These are phyloP conservation scores for Uncinocarpus reesii DNA, from an alignment of 2,329 filamentous ascomycete species.

Conservation along the genomic window DNA sequence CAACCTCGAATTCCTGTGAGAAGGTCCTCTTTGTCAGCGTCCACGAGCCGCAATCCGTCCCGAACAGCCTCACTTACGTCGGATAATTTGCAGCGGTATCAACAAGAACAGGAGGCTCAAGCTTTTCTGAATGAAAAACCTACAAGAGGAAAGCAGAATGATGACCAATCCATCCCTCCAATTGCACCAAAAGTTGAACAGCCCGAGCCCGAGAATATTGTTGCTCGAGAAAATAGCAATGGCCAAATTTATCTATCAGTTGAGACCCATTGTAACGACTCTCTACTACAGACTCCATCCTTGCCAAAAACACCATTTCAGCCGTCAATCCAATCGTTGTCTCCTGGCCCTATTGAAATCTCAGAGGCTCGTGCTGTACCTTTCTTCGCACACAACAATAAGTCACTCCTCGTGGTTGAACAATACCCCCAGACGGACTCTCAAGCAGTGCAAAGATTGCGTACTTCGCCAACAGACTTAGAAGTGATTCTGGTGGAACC, in stretches of 20 bases:
- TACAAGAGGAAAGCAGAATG: neutral
- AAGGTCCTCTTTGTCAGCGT: conserved; percentile 39
- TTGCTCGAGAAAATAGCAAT: neutral
- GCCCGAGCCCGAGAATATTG: neutral
- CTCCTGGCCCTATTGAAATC: conserved; percentile 46
- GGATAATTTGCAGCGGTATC: conserved; percentile 24
- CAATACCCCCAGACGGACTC: conserved; percentile 32
- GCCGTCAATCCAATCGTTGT: conserved; percentile 40
- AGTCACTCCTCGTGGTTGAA: conserved; percentile 55
- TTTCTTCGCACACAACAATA: conserved; percentile 54
- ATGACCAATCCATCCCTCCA: neutral
- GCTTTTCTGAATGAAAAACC: neutral
- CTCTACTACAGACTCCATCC: conserved; percentile 2
- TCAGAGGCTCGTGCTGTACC: conserved; percentile 52
- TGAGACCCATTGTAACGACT: neutral
- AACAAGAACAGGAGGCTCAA: neutral
- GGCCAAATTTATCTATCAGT: neutral
- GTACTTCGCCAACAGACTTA: conserved; percentile 16
- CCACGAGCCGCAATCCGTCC: conserved; percentile 37
- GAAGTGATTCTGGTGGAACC: conserved; percentile 14
- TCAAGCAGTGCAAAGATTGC: conserved; percentile 24
- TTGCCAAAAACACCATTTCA: conserved; percentile 24
- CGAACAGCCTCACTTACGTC: conserved; percentile 38
- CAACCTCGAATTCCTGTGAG: conserved; percentile 32
- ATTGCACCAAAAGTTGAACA: neutral